Base-by-base conservation (phyloP, 2,329 filamentous ascomycete species). In the Cladophialophora bantiana region DNA sequence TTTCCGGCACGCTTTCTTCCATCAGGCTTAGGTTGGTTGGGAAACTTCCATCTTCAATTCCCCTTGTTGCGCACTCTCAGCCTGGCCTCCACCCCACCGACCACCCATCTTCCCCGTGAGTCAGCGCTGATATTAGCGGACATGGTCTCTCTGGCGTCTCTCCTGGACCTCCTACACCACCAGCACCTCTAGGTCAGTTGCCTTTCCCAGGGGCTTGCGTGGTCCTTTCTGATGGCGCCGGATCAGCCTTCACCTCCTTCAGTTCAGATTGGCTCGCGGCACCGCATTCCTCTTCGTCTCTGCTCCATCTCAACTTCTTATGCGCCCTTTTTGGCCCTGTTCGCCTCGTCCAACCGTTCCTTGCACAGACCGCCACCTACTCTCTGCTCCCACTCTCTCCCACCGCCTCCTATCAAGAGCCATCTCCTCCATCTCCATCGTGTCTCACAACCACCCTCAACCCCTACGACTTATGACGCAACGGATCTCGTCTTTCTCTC, bases 381-480 rank as follows among this genome's bases (percentile, higher is more conserved):
- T n/a, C 42, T n/a, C n/a, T 13, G 18, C 10, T 20, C 2, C 26
- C 26, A 26, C 26, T 53, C 5, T 38, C 54, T 15, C 32, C 35
- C 42, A 20, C 6, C 18, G 7, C 3, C 45, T 3, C 1, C 20
- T 7, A 26, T 26, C 26, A 26, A 26, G 26, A 26, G 26, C 15
- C 15, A 2, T 35, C 48, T 48, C 38, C 55, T 65, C 42, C 42
- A 45, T 38, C 52, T 53, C 40, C 26, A n/a, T 26, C 45, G 38
- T 32, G 42, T 60, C 52, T 50, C 36, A 50, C 45, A 50, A 26
- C 45, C 45, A 26, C 9, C 20, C 57, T 50, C 48, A 57, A 6
- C n/a, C 38, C 20, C 50, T 35, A 32, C 34, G 15, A 9, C 32
- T 57, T 57, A 55, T 67, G 61, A 64, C 57, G 57, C 61, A 65